Evolutionary conservation across 108 stramenopile species (phyloP).

Genomic region (Cylindrotheca fusiformis): DNA sequence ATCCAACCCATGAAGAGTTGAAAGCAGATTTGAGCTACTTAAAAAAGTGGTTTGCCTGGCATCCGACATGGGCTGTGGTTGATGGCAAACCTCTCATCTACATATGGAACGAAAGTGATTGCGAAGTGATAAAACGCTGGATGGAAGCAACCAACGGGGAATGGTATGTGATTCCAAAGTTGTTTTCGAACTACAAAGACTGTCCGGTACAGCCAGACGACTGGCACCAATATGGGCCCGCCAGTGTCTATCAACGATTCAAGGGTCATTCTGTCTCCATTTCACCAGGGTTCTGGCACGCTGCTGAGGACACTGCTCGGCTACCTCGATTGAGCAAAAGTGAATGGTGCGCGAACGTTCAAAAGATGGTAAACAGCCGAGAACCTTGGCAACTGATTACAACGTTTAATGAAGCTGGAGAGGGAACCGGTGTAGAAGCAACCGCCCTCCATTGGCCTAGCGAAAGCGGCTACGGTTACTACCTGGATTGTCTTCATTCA

Average conservation of each 20-base stretch:
- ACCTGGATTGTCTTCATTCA: conserved; percentile 29
- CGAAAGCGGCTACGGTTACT: conserved; percentile 23
- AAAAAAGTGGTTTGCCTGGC: conserved; percentile 36
- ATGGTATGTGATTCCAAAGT: conserved; percentile 32
- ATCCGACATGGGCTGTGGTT: conserved; percentile 25
- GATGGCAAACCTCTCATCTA: conserved; percentile 27
- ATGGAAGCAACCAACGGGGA: conserved; percentile 19
- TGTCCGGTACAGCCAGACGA: conserved; percentile 21
- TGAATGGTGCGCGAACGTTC: conserved; percentile 17
- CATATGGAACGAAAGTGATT: conserved; percentile 23
- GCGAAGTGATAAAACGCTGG: conserved; percentile 26
- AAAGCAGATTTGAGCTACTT: conserved; percentile 22
- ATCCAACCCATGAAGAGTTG: conserved; percentile 8
- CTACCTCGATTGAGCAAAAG: conserved; percentile 3
- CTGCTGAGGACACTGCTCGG: conserved; percentile 7
- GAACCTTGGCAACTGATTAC: conserved; percentile 29
- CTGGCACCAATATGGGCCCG: conserved; percentile 34
- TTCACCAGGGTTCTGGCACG: conserved; percentile 37
- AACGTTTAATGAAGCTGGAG: conserved; percentile 34
- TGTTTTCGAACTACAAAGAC: conserved; percentile 12
- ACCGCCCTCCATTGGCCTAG: conserved; percentile 25
- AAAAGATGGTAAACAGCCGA: conserved; percentile 17
- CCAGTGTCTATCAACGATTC: conserved; percentile 3
- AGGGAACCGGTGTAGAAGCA: conserved; percentile 32
- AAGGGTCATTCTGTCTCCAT: conserved; percentile 17